Evolutionary conservation across 495 filamentous ascomycete genomes (phyloP), one percentile per base, ranked within the genome.

Genomic region (Penicillium robsamsonii): DNA sequence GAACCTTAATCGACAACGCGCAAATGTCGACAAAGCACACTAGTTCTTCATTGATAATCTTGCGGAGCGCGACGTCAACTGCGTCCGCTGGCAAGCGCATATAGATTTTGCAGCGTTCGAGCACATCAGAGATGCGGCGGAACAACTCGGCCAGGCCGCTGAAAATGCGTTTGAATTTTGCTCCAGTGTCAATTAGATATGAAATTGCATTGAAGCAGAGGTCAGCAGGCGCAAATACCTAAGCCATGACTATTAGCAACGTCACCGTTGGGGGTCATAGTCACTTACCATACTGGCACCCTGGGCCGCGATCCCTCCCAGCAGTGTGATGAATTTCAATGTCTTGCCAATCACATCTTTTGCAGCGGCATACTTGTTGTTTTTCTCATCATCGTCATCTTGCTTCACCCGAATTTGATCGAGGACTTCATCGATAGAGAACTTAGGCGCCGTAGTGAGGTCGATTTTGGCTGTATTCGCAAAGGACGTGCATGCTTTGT

Each of bases 181-280:
- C 62, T n/a, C 65, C 65, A 5, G 62, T 58, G 22, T 46, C 18
- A 20, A 68, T 56, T 9, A 68, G 65, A 49, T 65, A 68, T 0
- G 59, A 61, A 37, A 68, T 59, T 0, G 65, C 65, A 58, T 68
- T 66, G 53, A 68, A 65, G 47, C 65, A 68, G 5, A 68, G 60
- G 10, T 33, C 48, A 17, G 57, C 61, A 0, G 65, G 65, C 5
- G 51, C 59, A 37, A 66, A 69, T 1, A 63, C 64, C 64, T 69
- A 47, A 0, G 25, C n/a, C 13, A 2, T 13, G 0, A 17, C 1
- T 27, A 22, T 59, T 7, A 46, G 31, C 43, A 15, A 46, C 3
- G 17, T 5, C 22, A 5, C 13, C 46, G 3, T 18, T 0, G 12
- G 25, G 3, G 7, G 1, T 6, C 15, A 11, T 24, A 24, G 3